Base-by-base conservation (phyloP, 345 rosid species). In the Euphorbia lathyris region DNA sequence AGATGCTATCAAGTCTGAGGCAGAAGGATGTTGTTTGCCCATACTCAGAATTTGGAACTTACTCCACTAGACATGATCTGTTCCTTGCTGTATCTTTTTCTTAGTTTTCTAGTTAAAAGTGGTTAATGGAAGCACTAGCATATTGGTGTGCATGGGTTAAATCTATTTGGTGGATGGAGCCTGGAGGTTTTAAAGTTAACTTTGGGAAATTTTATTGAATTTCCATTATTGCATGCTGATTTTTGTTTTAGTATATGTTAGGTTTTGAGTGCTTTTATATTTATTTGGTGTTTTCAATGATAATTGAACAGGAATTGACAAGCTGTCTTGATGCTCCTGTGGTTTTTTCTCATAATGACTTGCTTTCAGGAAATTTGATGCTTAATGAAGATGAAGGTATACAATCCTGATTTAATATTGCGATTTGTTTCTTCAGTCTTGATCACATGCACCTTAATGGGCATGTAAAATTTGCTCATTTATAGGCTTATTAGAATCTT, bases 321-420 rank as follows among this genome's bases (percentile, higher is more conserved):
- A 84, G 76, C 71, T 76, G 57, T 76, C 88, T 95, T 66, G 84
- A 84, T 60, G 63, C 97, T 72, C 91, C 98, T 0, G 93, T 92
- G 69, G 97, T 95, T 75, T 95, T 88, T 84, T 80, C 92, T 65
- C 99, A 95, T 73, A 95, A 92, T 71, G 99, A 95, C 85, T 82
- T 95, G 81, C 96, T 95, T 36, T 92, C 93, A 16, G 99, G 97
- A 69, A 95, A 95, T 75, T 63, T 95, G 70, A 95, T 95, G 99
- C 74, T 82, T 45, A 95, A 90, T 68, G 97, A 87, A 10, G 93
- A 85, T 53, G 86, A 87, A 86, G 99, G 97, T 92, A 59, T 64
- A 58, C 19, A 17, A 22, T 50, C 26, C 43, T 68, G 40, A 50
- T 42, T 68, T 55, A 16, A 27, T 5, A 16, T 60, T 34, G 11